These are phyloP conservation scores for Schoenoplectus tabernaemontani DNA, from an alignment of 202 grass and related monocot genomes.

Conservation along the genomic window DNA sequence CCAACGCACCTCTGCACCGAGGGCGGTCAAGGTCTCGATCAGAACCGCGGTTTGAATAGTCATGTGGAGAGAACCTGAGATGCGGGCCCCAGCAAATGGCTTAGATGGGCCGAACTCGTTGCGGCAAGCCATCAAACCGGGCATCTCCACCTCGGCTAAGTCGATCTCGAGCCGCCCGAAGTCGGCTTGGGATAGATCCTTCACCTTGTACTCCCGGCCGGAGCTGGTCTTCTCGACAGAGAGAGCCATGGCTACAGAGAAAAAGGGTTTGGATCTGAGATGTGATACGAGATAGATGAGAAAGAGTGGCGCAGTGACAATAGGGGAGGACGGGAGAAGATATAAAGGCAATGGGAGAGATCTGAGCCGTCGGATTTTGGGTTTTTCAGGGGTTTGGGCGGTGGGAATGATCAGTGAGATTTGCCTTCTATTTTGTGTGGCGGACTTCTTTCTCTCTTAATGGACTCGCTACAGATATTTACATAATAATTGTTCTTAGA, in stretches of 20 bases:
- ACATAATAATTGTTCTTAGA: not conserved
- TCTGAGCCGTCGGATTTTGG: slow-evolving; percentile 24
- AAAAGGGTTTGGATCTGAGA: slow-evolving; percentile 34
- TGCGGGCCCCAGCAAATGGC: slow-evolving; percentile 71
- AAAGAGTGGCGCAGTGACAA: slow-evolving; percentile 21
- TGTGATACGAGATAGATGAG: not conserved
- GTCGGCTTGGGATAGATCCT: slow-evolving; percentile 92
- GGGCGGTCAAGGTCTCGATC: slow-evolving; percentile 88
- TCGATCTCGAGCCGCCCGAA: slow-evolving; percentile 92
- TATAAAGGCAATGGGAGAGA: slow-evolving; percentile 25
- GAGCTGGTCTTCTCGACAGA: slow-evolving; percentile 80
- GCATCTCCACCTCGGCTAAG: slow-evolving; percentile 95
- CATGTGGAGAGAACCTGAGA: slow-evolving; percentile 97
- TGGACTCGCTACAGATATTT: not conserved
- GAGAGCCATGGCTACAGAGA: slow-evolving; percentile 54
- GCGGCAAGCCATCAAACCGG: slow-evolving; percentile 82
- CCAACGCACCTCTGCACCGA: slow-evolving; percentile 72
- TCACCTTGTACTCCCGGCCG: slow-evolving; percentile 87
- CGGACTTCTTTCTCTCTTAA: not conserved
- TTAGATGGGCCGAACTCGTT: slow-evolving; percentile 70
- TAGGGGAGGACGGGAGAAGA: not conserved
- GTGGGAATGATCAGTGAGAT: not conserved
- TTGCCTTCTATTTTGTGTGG: not conserved
- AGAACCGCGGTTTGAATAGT: slow-evolving; percentile 96
- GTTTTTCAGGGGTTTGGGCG: not conserved